phyloP scores from a whole-genome alignment of 192 early-diverging fungal species.

The Coemansia sp. region DNA sequence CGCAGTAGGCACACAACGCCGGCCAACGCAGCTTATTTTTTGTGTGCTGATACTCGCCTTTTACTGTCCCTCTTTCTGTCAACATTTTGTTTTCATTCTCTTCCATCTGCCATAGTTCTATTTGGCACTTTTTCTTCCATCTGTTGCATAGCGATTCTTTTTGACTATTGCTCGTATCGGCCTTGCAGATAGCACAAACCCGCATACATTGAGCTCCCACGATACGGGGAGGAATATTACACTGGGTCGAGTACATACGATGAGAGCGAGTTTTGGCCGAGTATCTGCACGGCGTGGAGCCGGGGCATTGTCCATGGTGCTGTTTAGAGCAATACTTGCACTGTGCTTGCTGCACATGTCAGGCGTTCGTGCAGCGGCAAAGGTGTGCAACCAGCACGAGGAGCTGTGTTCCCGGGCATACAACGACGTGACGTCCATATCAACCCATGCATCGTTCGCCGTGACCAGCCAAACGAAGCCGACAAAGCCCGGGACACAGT shows the following conservation, averaged over 20 bases:
- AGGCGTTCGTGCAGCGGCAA: constrained; percentile 12
- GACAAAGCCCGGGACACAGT: constrained; percentile 38
- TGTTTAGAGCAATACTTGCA: neutral
- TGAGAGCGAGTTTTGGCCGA: neutral
- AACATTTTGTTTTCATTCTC: constrained; percentile 1
- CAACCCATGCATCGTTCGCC: constrained; percentile 50
- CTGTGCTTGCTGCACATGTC: constrained; percentile 20
- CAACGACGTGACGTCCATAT: constrained; percentile 41
- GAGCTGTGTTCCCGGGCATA: constrained; percentile 49
- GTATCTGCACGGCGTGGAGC: neutral
- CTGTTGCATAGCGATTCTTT: too few relatives aligned
- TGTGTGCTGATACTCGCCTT: neutral
- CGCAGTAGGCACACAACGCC: neutral
- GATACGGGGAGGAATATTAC: too few relatives aligned
- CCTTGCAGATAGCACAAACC: too few relatives aligned
- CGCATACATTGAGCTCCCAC: too few relatives aligned
- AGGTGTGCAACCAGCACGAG: constrained; percentile 39
- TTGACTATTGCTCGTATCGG: too few relatives aligned
- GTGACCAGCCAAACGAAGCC: constrained; percentile 17
- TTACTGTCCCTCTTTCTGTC: neutral
- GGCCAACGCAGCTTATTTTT: neutral
- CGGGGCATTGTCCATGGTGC: neutral
- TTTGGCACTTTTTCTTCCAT: neutral
- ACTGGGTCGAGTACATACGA: neutral
- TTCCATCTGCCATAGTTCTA: neutral